phyloP scores from a whole-genome alignment of 129 eudicot species.

The Glebionis coronaria region DNA sequence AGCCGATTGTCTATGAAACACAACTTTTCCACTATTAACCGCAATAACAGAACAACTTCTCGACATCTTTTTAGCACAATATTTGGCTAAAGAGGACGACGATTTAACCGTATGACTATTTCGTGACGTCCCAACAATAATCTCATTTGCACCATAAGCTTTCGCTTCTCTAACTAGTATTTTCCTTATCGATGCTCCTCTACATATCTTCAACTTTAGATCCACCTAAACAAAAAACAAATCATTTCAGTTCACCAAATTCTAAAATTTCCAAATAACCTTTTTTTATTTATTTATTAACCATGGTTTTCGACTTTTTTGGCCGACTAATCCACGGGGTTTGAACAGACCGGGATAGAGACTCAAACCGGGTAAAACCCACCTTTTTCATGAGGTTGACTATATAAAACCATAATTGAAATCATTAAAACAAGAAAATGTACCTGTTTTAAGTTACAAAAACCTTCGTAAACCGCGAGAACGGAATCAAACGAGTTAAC shows the following conservation, averaged over 20 bases:
- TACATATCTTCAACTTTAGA: constrained; percentile 77
- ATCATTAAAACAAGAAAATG: background rate
- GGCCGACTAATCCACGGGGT: too few species aligned
- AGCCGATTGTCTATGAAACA: constrained; percentile 57
- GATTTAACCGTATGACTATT: constrained; percentile 46
- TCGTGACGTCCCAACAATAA: constrained; percentile 57
- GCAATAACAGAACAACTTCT: constrained; percentile 55
- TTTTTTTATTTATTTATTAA: too few species aligned
- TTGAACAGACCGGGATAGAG: too few species aligned
- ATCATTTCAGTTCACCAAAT: background rate
- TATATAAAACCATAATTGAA: constrained; percentile 1
- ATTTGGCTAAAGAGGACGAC: constrained; percentile 63
- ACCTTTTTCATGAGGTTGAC: too few species aligned
- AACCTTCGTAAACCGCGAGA: constrained; percentile 91
- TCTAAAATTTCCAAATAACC: too few species aligned
- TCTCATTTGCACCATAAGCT: constrained; percentile 41
- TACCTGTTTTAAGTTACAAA: constrained; percentile 95
- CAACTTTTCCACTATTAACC: constrained; percentile 65
- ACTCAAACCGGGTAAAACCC: too few species aligned
- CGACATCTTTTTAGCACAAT: constrained; percentile 66
- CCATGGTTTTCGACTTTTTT: too few species aligned
- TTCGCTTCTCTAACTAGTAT: constrained; percentile 59
- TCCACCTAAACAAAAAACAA: constrained; percentile 45
- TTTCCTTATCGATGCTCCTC: constrained; percentile 65
- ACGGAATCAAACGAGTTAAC: constrained; percentile 80